Evolutionary conservation across 2,329 filamentous ascomycete species (phyloP).

Genomic region (Truncatella angustata): DNA sequence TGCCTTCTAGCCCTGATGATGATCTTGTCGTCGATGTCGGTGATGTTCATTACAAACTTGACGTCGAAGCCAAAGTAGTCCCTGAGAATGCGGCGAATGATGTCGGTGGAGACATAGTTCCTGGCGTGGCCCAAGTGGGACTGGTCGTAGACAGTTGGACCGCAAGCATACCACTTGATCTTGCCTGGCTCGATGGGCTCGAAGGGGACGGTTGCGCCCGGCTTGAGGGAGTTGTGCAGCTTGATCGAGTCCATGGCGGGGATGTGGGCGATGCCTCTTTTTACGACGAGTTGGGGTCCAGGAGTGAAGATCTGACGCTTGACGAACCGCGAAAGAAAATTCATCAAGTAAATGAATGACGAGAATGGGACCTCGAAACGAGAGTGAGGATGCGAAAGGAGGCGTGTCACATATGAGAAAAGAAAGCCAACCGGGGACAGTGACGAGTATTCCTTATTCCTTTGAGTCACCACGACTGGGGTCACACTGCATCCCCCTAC

Average conservation of each 20-base stretch:
- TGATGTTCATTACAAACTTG: conserved; percentile 91
- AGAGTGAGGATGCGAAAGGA: conserved; percentile 11
- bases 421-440: conserved; percentile 9
- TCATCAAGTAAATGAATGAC: conserved; percentile 26
- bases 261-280: conserved; percentile 33
- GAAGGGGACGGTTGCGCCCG: conserved; percentile 71
- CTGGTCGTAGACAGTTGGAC: conserved; percentile 79
- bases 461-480: conserved; percentile 4
- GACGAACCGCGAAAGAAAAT: conserved; percentile 26
- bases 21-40: conserved; percentile 76
- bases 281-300: conserved; percentile 22
- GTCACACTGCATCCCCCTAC: conserved; percentile 8
- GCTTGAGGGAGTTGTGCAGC: conserved; percentile 76
- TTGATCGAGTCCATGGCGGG: conserved; percentile 58
- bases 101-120: conserved; percentile 90
- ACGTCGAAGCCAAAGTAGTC: conserved; percentile 83
- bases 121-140: conserved; percentile 77
- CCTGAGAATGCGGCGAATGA: conserved; percentile 76
- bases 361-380: conserved; percentile 4
- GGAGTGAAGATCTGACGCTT: conserved; percentile 27
- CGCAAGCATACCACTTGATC: conserved; percentile 86
- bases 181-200: conserved; percentile 68
- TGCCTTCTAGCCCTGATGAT: conserved; percentile 70
- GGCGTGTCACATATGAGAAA: conserved; percentile 7
- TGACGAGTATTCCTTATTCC: conserved; percentile 1